These are phyloP conservation scores for Neoscytalidium dimidiatum DNA, from an alignment of 2,329 filamentous ascomycete species.

Conservation along the genomic window DNA sequence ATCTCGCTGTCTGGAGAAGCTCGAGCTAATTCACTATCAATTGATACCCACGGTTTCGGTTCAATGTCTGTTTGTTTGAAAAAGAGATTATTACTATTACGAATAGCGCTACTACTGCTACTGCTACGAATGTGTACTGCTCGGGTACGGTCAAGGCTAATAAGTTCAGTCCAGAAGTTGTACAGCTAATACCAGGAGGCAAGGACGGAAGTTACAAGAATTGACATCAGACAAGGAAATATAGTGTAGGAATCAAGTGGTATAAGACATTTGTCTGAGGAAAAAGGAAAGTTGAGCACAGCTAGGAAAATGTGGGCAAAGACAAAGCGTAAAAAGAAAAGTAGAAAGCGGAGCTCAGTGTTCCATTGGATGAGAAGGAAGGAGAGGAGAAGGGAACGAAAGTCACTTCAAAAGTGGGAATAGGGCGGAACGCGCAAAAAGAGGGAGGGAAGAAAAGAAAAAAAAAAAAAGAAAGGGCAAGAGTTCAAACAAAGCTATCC, in stretches of 20 bases:
- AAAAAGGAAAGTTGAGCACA: neutral
- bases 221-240: neutral
- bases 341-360: too few relatives aligned
- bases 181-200: neutral
- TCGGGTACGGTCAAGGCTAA: too few relatives aligned
- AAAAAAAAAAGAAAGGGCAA: neutral
- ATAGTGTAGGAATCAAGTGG: neutral
- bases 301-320: neutral
- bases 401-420: too few relatives aligned
- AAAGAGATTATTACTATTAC: neutral
- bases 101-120: neutral
- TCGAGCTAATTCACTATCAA: slow-evolving; percentile 5
- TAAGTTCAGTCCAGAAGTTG: neutral
- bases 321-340: too few relatives aligned
- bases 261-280: neutral
- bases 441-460: neutral
- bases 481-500: neutral
- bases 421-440: neutral
- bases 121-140: neutral
- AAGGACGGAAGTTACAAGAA: neutral
- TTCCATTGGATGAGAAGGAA: too few relatives aligned
- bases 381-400: too few relatives aligned
- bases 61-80: neutral
- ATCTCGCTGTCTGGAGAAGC: too few relatives aligned
- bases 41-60: slow-evolving; percentile 1